Conservation (phyloP, 805 yeast species). For the Kuraishia hungarica region DNA sequence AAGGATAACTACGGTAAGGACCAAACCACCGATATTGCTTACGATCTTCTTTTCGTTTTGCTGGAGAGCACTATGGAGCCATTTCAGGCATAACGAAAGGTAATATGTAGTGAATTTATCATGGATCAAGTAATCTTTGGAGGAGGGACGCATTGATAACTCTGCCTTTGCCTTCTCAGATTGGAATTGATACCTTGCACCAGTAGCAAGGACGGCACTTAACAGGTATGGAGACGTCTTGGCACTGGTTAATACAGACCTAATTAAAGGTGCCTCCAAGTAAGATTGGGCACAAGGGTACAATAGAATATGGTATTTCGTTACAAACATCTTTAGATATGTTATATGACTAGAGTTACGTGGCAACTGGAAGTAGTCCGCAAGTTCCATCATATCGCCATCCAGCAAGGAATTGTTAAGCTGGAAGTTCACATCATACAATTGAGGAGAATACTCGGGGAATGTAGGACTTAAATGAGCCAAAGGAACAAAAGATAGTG, state of each 20-base stretch:
- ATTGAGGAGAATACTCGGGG: background rate
- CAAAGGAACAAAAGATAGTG: background rate
- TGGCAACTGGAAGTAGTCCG: slow-evolving; percentile 12
- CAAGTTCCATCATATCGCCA: slow-evolving; percentile 10
- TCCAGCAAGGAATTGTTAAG: slow-evolving; percentile 12
- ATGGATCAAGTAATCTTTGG: slow-evolving; percentile 24
- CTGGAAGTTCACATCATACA: slow-evolving; percentile 14
- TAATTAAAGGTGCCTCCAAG: slow-evolving; percentile 17
- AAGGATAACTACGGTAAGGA: slow-evolving; percentile 56
- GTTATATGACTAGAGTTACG: slow-evolving; percentile 9
- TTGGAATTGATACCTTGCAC: slow-evolving; percentile 36
- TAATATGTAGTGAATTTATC: slow-evolving; percentile 52
- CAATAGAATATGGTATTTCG: slow-evolving; percentile 19
- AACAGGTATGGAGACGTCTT: slow-evolving; percentile 46
- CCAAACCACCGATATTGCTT: slow-evolving; percentile 46
- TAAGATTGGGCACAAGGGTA: slow-evolving; percentile 20
- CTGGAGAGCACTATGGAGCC: slow-evolving; percentile 39
- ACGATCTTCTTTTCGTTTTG: slow-evolving; percentile 15
- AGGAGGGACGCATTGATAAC: background rate
- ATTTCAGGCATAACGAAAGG: slow-evolving; percentile 50
- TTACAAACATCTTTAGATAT: slow-evolving; percentile 19
- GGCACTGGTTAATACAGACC: slow-evolving; percentile 15
- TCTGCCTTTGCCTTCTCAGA: background rate
- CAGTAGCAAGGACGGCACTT: slow-evolving; percentile 64
- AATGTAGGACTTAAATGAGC: background rate